A percentile compares a stretch with the other conserved stretches of the same genome.
Evolutionary conservation across 2,329 filamentous ascomycete species (phyloP).

Genomic region (Diplodia intermedia): DNA sequence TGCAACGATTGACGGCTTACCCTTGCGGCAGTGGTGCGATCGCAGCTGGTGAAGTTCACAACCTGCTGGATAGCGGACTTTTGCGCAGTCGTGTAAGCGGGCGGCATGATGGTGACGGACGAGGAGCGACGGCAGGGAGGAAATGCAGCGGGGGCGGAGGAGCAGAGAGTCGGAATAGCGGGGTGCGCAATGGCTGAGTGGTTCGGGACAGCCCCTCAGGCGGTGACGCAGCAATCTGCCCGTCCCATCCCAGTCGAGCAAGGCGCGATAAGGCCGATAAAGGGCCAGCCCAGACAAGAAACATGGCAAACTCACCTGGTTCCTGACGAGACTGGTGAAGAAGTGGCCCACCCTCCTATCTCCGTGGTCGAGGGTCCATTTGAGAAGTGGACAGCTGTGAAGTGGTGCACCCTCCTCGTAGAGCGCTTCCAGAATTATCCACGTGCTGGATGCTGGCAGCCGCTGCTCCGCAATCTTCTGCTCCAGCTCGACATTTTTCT

Average conservation of each 20-base stretch:
- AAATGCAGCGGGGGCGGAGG: constrained; percentile 7
- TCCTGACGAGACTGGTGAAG: background rate
- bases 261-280: constrained; percentile 11
- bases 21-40: constrained; percentile 52
- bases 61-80: constrained; percentile 56
- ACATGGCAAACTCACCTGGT: background rate
- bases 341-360: background rate
- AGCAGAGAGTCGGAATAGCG: constrained; percentile 15
- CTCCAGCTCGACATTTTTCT: background rate
- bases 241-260: constrained; percentile 7
- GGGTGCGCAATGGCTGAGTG: constrained; percentile 24
- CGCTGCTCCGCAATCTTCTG: background rate
- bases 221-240: constrained; percentile 24
- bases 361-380: background rate
- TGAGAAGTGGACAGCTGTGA: background rate
- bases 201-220: constrained; percentile 28
- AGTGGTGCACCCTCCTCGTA: background rate
- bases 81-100: constrained; percentile 55
- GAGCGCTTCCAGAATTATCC: constrained; percentile 4
- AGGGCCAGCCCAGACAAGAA: background rate
- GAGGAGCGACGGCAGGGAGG: constrained; percentile 11
- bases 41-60: constrained; percentile 52
- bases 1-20: constrained; percentile 37
- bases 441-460: background rate
- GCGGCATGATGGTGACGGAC: constrained; percentile 49